A percentile compares a stretch with the other conserved stretches of the same genome.
Evolutionary conservation across 2,329 filamentous ascomycete genomes (phyloP).

Genomic region (Talaromyces sp.): DNA sequence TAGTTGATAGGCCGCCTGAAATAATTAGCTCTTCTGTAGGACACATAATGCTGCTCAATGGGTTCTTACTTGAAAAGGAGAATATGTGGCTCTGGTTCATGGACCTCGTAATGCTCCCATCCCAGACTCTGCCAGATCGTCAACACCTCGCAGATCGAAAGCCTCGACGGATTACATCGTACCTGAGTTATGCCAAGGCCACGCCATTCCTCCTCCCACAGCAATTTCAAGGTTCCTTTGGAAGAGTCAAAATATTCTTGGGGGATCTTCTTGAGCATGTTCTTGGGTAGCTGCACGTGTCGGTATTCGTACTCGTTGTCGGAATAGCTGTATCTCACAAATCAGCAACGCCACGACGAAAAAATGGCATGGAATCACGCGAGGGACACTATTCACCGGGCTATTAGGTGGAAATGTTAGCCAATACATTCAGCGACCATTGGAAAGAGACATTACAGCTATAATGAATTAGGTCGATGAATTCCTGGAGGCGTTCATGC

Average conservation of each 20-base stretch:
- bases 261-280: conserved; percentile 96
- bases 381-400: conserved; percentile 55
- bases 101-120: conserved; percentile 99
- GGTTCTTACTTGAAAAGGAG: conserved; percentile 88
- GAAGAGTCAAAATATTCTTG: conserved; percentile 86
- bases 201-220: conserved; percentile 99
- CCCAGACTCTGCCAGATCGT: conserved; percentile 70
- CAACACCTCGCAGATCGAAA: background rate
- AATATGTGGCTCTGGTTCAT: conserved; percentile 97
- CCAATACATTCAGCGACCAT: no score
- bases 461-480: conserved; percentile 91
- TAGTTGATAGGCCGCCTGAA: conserved; percentile 78
- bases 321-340: conserved; percentile 60
- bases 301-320: conserved; percentile 94
- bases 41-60: conserved; percentile 21
- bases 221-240: conserved; percentile 88
- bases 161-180: conserved; percentile 26
- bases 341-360: background rate
- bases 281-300: conserved; percentile 94
- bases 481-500: conserved; percentile 81
- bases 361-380: background rate
- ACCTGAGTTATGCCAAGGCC: conserved; percentile 96
- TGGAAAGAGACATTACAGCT: conserved; percentile 51
- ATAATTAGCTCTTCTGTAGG: conserved; percentile 23
- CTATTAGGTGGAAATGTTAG: no score